phyloP scores from a whole-genome alignment of 208 protist species.

The Acanthamoeba quina region DNA sequence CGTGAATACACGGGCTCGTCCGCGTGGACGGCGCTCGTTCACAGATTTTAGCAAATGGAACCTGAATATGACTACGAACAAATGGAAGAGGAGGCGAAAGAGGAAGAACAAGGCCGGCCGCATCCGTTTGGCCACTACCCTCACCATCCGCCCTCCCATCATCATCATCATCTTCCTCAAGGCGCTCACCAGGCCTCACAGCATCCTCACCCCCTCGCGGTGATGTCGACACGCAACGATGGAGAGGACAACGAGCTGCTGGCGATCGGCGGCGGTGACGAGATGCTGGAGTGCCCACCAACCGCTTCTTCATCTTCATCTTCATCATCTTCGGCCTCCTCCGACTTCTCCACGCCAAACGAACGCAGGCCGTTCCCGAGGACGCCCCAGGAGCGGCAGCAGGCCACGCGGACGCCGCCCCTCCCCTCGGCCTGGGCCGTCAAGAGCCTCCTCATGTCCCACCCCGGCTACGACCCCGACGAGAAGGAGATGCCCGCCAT shows the following conservation, averaged over 20 bases:
- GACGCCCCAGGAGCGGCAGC: slow-evolving; percentile 50
- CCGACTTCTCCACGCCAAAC: neutral
- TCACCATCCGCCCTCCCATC: no score
- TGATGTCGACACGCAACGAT: neutral
- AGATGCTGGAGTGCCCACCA: no score
- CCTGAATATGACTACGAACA: slow-evolving; percentile 24
- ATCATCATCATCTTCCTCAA: no score
- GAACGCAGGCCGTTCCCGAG: neutral
- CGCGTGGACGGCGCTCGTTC: neutral
- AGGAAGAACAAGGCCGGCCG: neutral
- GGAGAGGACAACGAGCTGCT: neutral
- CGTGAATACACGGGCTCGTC: slow-evolving; percentile 13
- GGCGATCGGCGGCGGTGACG: neutral
- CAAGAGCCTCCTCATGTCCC: slow-evolving; percentile 27
- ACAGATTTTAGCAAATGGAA: neutral
- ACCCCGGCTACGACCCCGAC: neutral
- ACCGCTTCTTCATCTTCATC: neutral
- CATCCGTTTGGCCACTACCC: neutral
- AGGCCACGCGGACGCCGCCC: slow-evolving; percentile 37
- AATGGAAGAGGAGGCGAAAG: neutral
- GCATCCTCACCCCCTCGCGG: no score
- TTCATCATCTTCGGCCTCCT: neutral
- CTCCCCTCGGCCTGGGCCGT: slow-evolving; percentile 66
- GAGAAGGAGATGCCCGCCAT: slow-evolving; percentile 65
- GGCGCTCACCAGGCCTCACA: no score